These are phyloP conservation scores for Coniochaeta sp. DNA, from an alignment of 2,329 filamentous ascomycete genomes.

Conservation along the genomic window DNA sequence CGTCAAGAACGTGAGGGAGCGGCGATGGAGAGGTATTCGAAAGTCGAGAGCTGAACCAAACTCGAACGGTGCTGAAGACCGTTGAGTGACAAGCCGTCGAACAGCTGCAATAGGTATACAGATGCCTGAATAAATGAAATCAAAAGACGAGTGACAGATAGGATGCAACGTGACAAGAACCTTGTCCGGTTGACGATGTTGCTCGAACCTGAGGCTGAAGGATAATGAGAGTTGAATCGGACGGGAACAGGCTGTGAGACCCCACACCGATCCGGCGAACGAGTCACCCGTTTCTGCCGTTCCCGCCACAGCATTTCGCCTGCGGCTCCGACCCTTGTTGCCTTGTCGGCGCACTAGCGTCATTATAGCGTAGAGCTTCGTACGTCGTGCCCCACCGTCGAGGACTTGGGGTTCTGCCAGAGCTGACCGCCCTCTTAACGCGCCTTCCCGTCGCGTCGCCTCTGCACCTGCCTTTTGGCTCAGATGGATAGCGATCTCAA, in stretches of 20 bases:
- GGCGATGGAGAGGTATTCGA: neutral
- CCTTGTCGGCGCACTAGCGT: neutral
- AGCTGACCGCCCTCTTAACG: neutral
- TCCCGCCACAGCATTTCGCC: neutral
- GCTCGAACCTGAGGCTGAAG: neutral
- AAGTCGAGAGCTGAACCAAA: neutral
- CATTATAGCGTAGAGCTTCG: neutral
- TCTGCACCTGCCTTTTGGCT: neutral
- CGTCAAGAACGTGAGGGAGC: neutral
- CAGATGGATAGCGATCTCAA: too few species aligned
- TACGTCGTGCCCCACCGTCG: neutral
- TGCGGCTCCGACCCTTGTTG: neutral
- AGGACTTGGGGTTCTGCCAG: neutral
- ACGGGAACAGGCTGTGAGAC: neutral
- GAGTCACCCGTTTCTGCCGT: neutral
- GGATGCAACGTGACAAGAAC: neutral
- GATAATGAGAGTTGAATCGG: neutral
- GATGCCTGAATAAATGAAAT: neutral
- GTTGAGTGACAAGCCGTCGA: neutral
- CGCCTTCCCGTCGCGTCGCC: neutral
- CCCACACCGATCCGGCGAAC: slow-evolving; percentile 1
- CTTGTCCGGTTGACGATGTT: neutral
- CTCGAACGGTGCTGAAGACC: neutral
- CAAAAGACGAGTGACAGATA: neutral
- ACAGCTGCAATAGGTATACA: neutral